Evolutionary conservation across 2,329 filamentous ascomycete genomes (phyloP).

Genomic region (Fusarium sp.): DNA sequence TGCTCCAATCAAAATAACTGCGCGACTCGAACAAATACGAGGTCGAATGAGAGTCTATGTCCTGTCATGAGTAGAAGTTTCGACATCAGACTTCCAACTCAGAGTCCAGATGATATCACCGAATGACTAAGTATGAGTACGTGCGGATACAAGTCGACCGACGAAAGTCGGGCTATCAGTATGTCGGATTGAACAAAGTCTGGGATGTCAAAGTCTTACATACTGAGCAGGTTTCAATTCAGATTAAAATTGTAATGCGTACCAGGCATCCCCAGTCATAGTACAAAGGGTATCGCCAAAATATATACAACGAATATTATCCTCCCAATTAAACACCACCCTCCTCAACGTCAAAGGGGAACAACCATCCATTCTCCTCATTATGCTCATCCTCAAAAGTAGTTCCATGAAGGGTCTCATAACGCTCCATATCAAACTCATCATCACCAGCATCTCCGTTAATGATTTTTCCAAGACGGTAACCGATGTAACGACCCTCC

Average conservation of each 20-base stretch:
- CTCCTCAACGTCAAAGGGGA: constrained; percentile 7
- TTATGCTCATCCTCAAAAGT: constrained; percentile 34
- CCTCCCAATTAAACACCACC: background rate
- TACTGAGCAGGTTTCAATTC: background rate
- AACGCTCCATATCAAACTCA: constrained; percentile 28
- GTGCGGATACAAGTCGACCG: fast-evolving
- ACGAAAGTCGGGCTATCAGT: background rate
- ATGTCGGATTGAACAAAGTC: too few relatives aligned
- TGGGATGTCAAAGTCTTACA: too few relatives aligned
- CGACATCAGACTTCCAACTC: too few relatives aligned
- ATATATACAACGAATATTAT: background rate
- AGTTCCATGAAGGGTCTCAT: constrained; percentile 27
- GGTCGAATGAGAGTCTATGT: too few relatives aligned
- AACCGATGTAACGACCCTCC: constrained; percentile 64
- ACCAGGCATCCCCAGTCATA: background rate
- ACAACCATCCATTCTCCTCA: constrained; percentile 33
- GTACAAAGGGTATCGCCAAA: background rate
- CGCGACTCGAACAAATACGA: background rate
- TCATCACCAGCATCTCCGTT: constrained; percentile 20
- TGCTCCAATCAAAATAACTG: background rate
- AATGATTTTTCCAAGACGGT: constrained; percentile 53
- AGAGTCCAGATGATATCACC: background rate
- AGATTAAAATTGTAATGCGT: background rate
- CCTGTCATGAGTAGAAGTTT: too few relatives aligned
- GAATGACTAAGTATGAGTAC: background rate